Conservation (phyloP, 139 green algal species). For the Ettlia oleoabundans region DNA sequence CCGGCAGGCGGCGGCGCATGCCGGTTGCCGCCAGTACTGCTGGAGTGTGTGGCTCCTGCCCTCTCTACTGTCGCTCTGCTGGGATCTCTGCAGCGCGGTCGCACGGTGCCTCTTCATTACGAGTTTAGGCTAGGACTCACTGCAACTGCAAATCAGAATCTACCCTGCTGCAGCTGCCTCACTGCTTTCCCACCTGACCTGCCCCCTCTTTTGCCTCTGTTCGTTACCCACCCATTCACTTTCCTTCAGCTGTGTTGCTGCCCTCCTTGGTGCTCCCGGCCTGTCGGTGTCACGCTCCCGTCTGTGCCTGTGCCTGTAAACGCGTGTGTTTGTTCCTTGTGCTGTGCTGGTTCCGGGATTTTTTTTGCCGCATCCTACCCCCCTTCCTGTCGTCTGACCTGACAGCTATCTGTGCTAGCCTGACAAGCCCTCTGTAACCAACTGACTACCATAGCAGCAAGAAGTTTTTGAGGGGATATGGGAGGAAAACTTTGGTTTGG, state of each 20-base stretch:
- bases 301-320: neutral
- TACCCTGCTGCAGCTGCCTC: neutral
- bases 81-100: too few relatives aligned
- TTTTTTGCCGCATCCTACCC: neutral
- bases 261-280: neutral
- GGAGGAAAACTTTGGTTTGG: too few relatives aligned
- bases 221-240: constrained; percentile 11
- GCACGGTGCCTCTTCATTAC: too few relatives aligned
- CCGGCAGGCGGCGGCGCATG: neutral
- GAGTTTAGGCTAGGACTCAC: constrained; percentile 7
- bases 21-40: too few relatives aligned
- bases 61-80: too few relatives aligned
- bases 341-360: neutral
- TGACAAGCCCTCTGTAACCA: neutral
- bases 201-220: neutral
- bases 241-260: neutral
- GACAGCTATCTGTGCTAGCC: neutral
- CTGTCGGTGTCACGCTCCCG: neutral
- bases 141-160: neutral
- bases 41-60: neutral
- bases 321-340: neutral
- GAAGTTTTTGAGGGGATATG: neutral
- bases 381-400: too few relatives aligned
- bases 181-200: neutral
- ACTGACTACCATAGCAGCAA: neutral